Evolutionary conservation across 2,329 filamentous ascomycete genomes (phyloP).

Genomic region (Teratosphaeriaceae sp.): DNA sequence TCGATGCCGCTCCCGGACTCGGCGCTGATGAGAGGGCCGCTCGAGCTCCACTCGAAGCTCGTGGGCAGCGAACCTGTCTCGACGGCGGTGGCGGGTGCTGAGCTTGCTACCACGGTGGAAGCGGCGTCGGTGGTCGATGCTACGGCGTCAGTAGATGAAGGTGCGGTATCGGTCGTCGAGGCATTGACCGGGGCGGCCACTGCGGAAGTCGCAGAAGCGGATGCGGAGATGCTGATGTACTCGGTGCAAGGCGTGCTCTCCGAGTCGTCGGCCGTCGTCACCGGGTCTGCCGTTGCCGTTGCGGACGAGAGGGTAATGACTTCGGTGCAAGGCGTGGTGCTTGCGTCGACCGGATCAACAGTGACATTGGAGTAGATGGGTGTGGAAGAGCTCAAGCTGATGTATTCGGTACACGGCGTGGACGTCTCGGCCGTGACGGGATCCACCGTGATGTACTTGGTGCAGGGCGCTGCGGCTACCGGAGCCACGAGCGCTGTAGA

Average conservation of each 20-base stretch:
- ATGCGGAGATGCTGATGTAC: neutral
- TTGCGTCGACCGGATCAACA: neutral
- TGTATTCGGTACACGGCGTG: neutral
- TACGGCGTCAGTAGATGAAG: neutral
- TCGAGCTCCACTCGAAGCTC: constrained; percentile 29
- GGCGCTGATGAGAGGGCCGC: constrained; percentile 24
- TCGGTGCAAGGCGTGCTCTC: neutral
- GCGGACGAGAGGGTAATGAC: neutral
- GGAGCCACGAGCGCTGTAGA: neutral
- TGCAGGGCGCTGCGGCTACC: neutral
- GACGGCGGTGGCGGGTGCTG: neutral
- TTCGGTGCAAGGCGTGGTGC: neutral
- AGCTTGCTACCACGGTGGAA: neutral
- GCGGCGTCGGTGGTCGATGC: neutral
- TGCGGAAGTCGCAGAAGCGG: neutral
- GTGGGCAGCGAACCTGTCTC: constrained; percentile 9
- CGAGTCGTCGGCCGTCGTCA: neutral
- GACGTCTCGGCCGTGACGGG: neutral
- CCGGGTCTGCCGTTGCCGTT: neutral
- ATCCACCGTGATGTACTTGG: neutral
- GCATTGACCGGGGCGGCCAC: neutral
- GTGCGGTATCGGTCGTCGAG: no score
- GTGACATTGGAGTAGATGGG: neutral
- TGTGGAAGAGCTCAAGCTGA: neutral
- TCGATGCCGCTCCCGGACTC: constrained; percentile 23